Percentiles rank a stretch among this genome's conserved stretches.
Evolutionary conservation across 2,329 filamentous ascomycete genomes (phyloP).

Genomic region (Neonectria faginata): DNA sequence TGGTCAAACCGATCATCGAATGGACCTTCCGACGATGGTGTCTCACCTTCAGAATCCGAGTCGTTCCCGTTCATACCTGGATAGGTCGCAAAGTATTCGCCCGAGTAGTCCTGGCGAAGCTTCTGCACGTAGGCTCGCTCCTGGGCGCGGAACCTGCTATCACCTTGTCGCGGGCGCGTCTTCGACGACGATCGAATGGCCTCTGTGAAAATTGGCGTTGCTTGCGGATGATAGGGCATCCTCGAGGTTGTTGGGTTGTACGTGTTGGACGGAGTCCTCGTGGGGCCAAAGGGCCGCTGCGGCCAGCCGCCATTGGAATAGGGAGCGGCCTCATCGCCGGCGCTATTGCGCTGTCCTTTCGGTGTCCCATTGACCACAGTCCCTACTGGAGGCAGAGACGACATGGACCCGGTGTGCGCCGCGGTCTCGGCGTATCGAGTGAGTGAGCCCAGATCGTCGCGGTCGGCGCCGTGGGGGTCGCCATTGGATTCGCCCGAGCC

Average conservation of each 20-base stretch:
- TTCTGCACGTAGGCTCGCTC: slow-evolving; percentile 96
- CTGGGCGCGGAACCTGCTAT: slow-evolving; percentile 66
- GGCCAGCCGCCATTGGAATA: slow-evolving; percentile 58
- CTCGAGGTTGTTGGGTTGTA: slow-evolving; percentile 77
- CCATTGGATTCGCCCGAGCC: slow-evolving; percentile 43
- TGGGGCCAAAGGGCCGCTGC: slow-evolving; percentile 75
- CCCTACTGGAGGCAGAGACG: slow-evolving; percentile 54
- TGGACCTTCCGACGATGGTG: slow-evolving; percentile 84
- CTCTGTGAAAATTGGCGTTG: slow-evolving; percentile 57
- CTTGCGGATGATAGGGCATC: slow-evolving; percentile 56
- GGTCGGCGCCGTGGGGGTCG: slow-evolving; percentile 61
- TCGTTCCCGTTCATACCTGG: slow-evolving; percentile 73
- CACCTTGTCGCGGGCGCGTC: slow-evolving; percentile 61
- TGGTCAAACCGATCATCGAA: slow-evolving; percentile 91
- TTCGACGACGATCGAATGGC: slow-evolving; percentile 64
- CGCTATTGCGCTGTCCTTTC: slow-evolving; percentile 55
- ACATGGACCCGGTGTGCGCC: slow-evolving; percentile 55
- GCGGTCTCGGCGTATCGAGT: slow-evolving; percentile 57
- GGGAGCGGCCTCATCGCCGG: slow-evolving; percentile 45
- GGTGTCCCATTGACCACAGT: slow-evolving; percentile 56
- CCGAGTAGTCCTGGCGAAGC: slow-evolving; percentile 77
- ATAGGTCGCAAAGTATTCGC: slow-evolving; percentile 79
- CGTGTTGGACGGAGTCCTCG: slow-evolving; percentile 81
- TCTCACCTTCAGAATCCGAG: slow-evolving; percentile 91
- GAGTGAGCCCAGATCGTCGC: slow-evolving; percentile 60